Base-by-base conservation (phyloP, 2,329 filamentous ascomycete species). In the Periconia sp. region DNA sequence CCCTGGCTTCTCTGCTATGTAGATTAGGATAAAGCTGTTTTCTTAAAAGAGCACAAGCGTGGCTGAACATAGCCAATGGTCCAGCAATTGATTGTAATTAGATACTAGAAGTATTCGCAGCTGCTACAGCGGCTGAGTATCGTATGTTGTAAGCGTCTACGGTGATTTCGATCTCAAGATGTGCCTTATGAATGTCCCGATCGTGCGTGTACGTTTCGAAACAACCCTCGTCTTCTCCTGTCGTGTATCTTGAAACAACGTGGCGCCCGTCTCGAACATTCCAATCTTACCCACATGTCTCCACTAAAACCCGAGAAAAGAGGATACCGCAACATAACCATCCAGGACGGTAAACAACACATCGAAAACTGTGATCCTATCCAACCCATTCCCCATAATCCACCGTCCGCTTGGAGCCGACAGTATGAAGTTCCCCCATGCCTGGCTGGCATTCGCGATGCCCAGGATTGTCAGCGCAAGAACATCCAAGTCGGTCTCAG, bases 401-500 rank as follows among this genome's bases (percentile, higher is more conserved):
- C 45, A 47, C 31, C 45, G 9, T 31, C 45, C 31, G n/a, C 27
- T 35, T 15, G 14, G 14, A 27, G 23, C 33, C 45, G 45, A 35
- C 2, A 35, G n/a, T 9, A 35, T n/a, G 19, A 47, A 47, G 33
- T 47, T 47, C 8, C 27, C 45, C 30, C 33, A 47, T 5, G 45
- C 45, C 19, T 47, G 45, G 18, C 45, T 47, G 13, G 45, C 45
- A 47, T 47, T 47, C n/a, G 45, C 45, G 33, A 47, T 47, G 10
- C 45, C 45, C 17, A 47, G 20, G 13, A 40, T 18, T 17, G 45
- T 37, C n/a, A 47, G 19, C 45, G 45, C 45, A n/a, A 47, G 23
- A 19, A 47, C 17, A 19, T 47, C 30, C 31, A 47, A 15, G 8
- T 35, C 45, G 13, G 8, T 40, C 10, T 47, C 31, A 10, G 31